Percentiles rank a stretch among this genome's conserved stretches.
Conservation (phyloP, 345 rosid species). For the Eucalyptus erythrocorys region DNA sequence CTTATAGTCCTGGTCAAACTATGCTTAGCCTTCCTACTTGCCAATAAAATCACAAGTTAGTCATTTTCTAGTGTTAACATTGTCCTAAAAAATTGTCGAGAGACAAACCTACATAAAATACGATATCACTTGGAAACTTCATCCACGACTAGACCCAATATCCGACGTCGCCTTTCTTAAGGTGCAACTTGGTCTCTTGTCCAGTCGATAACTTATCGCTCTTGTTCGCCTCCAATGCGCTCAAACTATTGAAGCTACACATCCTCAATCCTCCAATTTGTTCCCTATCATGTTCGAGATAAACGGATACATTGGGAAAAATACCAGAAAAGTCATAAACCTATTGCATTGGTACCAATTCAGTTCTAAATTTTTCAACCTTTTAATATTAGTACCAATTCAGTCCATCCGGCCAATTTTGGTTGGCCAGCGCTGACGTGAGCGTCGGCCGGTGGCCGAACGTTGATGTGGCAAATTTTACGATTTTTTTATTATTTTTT, state of each 20-base stretch:
- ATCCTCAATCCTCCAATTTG: background rate
- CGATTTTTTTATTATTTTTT: no score
- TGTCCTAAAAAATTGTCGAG: background rate
- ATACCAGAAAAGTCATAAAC: no score
- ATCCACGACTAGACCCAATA: background rate
- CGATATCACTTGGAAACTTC: background rate
- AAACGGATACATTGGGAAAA: background rate
- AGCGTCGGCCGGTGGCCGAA: no score
- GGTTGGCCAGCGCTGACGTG: no score
- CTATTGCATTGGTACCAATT: no score
- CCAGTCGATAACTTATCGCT: constrained; percentile 1
- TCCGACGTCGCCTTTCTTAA: background rate
- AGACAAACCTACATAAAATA: background rate
- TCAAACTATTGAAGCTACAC: background rate
- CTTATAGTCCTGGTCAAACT: no score
- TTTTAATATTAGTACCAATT: no score
- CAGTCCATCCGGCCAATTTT: no score
- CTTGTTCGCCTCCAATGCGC: background rate
- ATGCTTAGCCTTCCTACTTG: no score
- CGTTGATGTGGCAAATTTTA: no score
- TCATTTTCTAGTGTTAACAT: background rate
- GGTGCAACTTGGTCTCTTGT: constrained; percentile 5
- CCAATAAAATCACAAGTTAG: no score
- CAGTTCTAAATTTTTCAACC: no score
- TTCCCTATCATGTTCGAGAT: background rate